A percentile compares a stretch with the other conserved stretches of the same genome.
These are phyloP conservation scores for Metschnikowia gruessii DNA, from an alignment of 805 yeast genomes.

Conservation along the genomic window DNA sequence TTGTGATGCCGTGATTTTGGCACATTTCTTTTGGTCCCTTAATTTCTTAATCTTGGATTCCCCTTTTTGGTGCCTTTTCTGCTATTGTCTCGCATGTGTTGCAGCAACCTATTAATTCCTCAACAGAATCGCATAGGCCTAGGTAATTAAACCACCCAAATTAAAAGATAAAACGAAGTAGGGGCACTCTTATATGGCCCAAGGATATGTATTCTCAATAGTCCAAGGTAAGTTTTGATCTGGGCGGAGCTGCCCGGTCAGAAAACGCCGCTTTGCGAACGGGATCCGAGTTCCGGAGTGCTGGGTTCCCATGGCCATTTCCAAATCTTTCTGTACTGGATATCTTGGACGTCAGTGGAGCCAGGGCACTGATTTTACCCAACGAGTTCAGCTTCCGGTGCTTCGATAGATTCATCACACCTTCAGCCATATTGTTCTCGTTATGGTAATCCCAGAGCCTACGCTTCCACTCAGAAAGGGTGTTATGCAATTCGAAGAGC, in stretches of 20 bases:
- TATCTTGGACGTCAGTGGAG: slow-evolving; percentile 10
- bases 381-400: slow-evolving; percentile 30
- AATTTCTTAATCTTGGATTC: too few relatives aligned
- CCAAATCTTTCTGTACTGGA: slow-evolving; percentile 6
- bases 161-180: too few relatives aligned
- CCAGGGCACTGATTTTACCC: slow-evolving; percentile 10
- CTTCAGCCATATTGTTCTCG: slow-evolving; percentile 30
- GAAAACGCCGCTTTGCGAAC: neutral
- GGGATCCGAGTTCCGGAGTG: neutral
- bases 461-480: slow-evolving; percentile 53
- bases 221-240: slow-evolving; percentile 11
- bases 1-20: too few relatives aligned
- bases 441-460: slow-evolving; percentile 49
- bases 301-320: neutral
- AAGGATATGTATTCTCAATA: slow-evolving; percentile 1
- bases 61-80: too few relatives aligned
- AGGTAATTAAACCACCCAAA: too few relatives aligned
- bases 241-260: slow-evolving; percentile 1
- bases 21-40: too few relatives aligned
- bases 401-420: slow-evolving; percentile 37
- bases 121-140: too few relatives aligned
- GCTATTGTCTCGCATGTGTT: too few relatives aligned
- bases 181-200: neutral
- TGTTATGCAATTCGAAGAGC: slow-evolving; percentile 50
- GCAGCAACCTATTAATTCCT: too few relatives aligned